A percentile compares a stretch with the other conserved stretches of the same genome.
Evolutionary conservation across 2,329 filamentous ascomycete genomes (phyloP).

Genomic region (Fusarium caatingaense): DNA sequence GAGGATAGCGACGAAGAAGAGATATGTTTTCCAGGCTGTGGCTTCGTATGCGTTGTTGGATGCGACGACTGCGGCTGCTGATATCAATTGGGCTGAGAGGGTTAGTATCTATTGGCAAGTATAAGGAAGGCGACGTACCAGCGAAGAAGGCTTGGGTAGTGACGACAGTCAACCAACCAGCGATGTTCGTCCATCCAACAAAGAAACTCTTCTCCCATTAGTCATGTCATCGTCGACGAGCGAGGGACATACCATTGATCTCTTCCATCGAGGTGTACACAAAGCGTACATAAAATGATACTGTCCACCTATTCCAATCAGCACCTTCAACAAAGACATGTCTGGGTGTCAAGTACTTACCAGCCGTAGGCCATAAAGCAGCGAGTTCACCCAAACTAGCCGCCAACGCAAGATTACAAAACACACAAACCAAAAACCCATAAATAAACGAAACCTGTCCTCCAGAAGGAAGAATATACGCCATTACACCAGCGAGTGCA

Average conservation of each 20-base stretch:
- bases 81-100: conserved; percentile 55
- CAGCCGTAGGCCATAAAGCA: conserved; percentile 59
- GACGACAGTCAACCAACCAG: conserved; percentile 58
- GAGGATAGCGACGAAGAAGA: conserved; percentile 53
- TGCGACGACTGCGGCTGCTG: conserved; percentile 55
- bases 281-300: conserved; percentile 60
- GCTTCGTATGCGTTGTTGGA: conserved; percentile 54
- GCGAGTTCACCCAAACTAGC: conserved; percentile 58
- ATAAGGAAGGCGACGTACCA: conserved; percentile 40
- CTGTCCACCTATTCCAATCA: conserved; percentile 48
- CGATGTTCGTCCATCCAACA: conserved; percentile 57
- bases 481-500: conserved; percentile 56
- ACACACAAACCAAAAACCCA: conserved; percentile 59
- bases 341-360: conserved; percentile 14
- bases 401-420: conserved; percentile 57
- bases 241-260: conserved; percentile 43
- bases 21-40: conserved; percentile 55
- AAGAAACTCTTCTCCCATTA: conserved; percentile 53
- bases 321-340: too few relatives aligned
- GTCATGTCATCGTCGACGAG: accelerated
- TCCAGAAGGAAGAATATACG: conserved; percentile 56
- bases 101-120: not conserved
- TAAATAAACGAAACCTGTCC: conserved; percentile 57
- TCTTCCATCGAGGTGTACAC: conserved; percentile 51
- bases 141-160: conserved; percentile 58